Evolutionary conservation across 768 basidiomycete genomes (phyloP).

Genomic region (Tulasnella sp.): DNA sequence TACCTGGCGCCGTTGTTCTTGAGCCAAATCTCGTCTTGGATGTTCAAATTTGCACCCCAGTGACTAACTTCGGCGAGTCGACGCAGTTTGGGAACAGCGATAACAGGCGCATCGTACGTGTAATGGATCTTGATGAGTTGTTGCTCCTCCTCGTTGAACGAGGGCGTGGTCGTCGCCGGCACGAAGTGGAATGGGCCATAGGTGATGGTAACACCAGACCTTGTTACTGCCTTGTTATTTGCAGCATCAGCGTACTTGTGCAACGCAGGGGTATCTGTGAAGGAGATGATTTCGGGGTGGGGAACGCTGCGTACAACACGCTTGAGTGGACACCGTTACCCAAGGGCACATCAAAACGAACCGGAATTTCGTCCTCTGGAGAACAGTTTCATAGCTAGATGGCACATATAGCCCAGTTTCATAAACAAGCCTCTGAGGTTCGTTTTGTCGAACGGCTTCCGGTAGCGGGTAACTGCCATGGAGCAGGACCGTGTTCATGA

Average conservation of each 20-base stretch:
- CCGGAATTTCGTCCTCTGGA: constrained; percentile 83
- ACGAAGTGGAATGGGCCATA: constrained; percentile 81
- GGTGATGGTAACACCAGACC: constrained; percentile 67
- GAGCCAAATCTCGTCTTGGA: constrained; percentile 77
- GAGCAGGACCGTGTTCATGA: constrained; percentile 65
- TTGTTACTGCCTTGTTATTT: constrained; percentile 29
- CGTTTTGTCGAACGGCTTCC: constrained; percentile 53
- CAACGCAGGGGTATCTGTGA: constrained; percentile 41
- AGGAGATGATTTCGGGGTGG: constrained; percentile 55
- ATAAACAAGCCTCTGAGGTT: constrained; percentile 71
- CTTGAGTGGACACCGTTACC: neutral
- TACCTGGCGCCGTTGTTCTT: constrained; percentile 83
- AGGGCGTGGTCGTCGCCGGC: constrained; percentile 43
- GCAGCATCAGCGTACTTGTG: constrained; percentile 43
- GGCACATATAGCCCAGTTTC: constrained; percentile 63
- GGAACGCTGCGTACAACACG: constrained; percentile 41
- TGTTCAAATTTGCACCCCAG: constrained; percentile 92
- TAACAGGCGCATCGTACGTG: constrained; percentile 64
- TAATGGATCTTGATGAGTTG: constrained; percentile 65
- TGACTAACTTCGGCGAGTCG: constrained; percentile 86
- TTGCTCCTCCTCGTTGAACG: constrained; percentile 50
- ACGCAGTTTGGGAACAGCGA: constrained; percentile 58
- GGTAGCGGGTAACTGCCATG: constrained; percentile 73
- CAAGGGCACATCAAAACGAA: constrained; percentile 30
- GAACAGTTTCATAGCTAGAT: constrained; percentile 68